Conservation (phyloP, 371 early-diverging fungal species). For the Mortierella sp. region DNA sequence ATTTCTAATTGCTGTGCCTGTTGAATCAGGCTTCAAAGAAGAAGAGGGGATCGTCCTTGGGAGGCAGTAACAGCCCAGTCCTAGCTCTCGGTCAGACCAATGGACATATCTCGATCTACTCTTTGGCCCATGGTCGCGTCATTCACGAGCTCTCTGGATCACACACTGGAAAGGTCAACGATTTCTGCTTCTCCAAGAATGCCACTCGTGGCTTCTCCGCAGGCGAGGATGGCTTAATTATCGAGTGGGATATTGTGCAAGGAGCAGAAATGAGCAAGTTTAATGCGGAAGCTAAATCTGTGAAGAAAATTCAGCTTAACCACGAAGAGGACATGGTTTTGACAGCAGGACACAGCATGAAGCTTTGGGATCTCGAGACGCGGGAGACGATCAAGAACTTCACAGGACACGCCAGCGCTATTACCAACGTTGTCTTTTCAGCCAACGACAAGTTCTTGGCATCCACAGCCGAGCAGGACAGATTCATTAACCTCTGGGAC, state of each 20-base stretch:
- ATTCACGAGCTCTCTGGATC: slow-evolving; percentile 65
- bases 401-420: slow-evolving; percentile 80
- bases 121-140: slow-evolving; percentile 72
- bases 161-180: slow-evolving; percentile 76
- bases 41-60: slow-evolving; percentile 59
- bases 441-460: slow-evolving; percentile 69
- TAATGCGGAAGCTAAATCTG: slow-evolving; percentile 70
- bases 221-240: slow-evolving; percentile 73
- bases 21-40: slow-evolving; percentile 59
- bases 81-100: slow-evolving; percentile 76
- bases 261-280: slow-evolving; percentile 71
- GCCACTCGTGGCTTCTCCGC: slow-evolving; percentile 75
- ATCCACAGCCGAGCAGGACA: slow-evolving; percentile 81
- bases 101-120: slow-evolving; percentile 75
- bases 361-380: slow-evolving; percentile 71
- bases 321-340: slow-evolving; percentile 71
- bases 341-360: slow-evolving; percentile 77
- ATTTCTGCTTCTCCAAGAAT: slow-evolving; percentile 73
- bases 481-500: slow-evolving; percentile 85
- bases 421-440: slow-evolving; percentile 71
- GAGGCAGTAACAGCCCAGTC: slow-evolving; percentile 58
- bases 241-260: slow-evolving; percentile 81
- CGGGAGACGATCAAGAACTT: slow-evolving; percentile 69
- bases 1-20: slow-evolving; percentile 4
- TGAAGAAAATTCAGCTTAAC: slow-evolving; percentile 68